A percentile compares a stretch with the other conserved stretches of the same genome.
Evolutionary conservation across 148 eudicot species (phyloP).

Genomic region (Rhododendron griersonianum): DNA sequence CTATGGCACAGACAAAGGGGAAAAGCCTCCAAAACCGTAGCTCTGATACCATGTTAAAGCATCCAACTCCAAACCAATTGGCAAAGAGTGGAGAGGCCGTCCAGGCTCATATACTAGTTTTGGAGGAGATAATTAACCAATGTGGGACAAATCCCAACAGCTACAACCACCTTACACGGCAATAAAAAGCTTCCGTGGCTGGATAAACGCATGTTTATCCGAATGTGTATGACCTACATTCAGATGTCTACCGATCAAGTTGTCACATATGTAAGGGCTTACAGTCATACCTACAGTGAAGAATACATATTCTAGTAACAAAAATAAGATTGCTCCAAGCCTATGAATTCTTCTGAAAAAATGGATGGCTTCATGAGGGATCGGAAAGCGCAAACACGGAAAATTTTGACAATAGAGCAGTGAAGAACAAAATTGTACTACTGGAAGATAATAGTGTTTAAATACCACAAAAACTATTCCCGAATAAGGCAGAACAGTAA

Average conservation of each 20-base stretch:
- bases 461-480: neutral
- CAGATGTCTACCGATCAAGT: neutral
- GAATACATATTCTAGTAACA: neutral
- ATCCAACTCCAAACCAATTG: too few species aligned
- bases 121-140: too few species aligned
- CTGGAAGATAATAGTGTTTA: neutral
- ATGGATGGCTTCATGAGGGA: neutral
- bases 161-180: neutral
- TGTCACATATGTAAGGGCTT: neutral
- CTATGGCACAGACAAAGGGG: too few species aligned
- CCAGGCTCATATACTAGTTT: too few species aligned
- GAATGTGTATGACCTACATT: neutral
- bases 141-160: too few species aligned
- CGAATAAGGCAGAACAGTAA: neutral
- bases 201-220: neutral
- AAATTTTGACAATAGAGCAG: neutral
- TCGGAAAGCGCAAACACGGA: neutral
- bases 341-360: neutral
- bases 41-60: too few species aligned
- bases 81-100: too few species aligned
- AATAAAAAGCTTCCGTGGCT: neutral
- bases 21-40: too few species aligned
- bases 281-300: neutral
- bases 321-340: neutral
- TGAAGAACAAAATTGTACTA: neutral